Evolutionary conservation across 805 yeast species (phyloP).

Genomic region (Pichia heedii): DNA sequence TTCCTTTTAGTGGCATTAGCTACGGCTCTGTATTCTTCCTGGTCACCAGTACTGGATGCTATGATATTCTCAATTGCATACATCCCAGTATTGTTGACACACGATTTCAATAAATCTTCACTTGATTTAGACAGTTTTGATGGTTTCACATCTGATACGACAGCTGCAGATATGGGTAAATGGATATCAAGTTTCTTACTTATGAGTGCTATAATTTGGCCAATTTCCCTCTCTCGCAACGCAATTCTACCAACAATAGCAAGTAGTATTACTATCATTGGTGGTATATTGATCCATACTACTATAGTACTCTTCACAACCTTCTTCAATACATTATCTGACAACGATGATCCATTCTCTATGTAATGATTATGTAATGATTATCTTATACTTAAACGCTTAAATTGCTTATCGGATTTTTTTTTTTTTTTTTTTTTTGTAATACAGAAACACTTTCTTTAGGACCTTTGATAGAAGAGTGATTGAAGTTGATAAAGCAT

Average conservation of each 20-base stretch:
- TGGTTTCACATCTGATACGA: slow-evolving; percentile 27
- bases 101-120: slow-evolving; percentile 22
- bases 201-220: slow-evolving; percentile 65
- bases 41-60: slow-evolving; percentile 77
- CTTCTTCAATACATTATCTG: slow-evolving; percentile 53
- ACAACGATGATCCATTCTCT: slow-evolving; percentile 29
- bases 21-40: slow-evolving; percentile 79
- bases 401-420: too few species aligned
- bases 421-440: too few species aligned
- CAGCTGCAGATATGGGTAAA: slow-evolving; percentile 58
- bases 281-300: slow-evolving; percentile 77
- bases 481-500: too few species aligned
- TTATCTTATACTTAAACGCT: too few species aligned
- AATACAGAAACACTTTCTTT: too few species aligned
- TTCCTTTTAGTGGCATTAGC: slow-evolving; percentile 81
- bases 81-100: slow-evolving; percentile 55
- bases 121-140: background rate
- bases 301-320: slow-evolving; percentile 76
- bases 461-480: too few species aligned
- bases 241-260: slow-evolving; percentile 63
- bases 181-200: slow-evolving; percentile 72
- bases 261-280: slow-evolving; percentile 64
- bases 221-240: slow-evolving; percentile 69
- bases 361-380: background rate
- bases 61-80: slow-evolving; percentile 62